These are phyloP conservation scores for Arabidopsis hybrid DNA, from an alignment of 441 rosid species.

Conservation along the genomic window DNA sequence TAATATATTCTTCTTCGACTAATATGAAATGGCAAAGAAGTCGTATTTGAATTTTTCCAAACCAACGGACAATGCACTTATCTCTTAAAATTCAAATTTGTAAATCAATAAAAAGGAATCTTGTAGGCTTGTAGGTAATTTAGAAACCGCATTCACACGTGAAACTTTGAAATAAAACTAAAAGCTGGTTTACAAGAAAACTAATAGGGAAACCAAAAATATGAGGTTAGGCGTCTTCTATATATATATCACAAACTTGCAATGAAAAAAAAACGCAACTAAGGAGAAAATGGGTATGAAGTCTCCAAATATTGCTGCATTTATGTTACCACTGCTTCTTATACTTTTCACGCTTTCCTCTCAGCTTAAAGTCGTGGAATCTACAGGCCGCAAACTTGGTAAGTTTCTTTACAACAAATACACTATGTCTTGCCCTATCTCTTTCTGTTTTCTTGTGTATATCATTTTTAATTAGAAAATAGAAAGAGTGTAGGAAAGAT, in stretches of 20 bases:
- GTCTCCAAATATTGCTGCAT: conserved; percentile 20
- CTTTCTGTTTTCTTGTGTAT: no score
- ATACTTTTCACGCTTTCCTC: conserved; percentile 26
- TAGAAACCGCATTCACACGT: conserved; percentile 23
- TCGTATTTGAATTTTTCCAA: background rate
- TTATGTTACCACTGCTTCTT: conserved; percentile 31
- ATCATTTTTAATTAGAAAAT: background rate
- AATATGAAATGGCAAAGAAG: conserved; percentile 19
- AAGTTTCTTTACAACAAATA: background rate
- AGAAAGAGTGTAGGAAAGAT: background rate
- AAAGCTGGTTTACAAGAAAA: background rate
- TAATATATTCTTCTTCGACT: background rate
- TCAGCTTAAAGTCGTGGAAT: background rate
- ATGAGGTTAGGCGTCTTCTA: conserved; percentile 6
- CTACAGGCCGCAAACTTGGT: background rate
- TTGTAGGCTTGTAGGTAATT: no score
- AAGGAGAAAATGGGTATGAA: conserved; percentile 28
- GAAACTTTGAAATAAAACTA: background rate
- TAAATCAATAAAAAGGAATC: no score
- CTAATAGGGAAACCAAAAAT: background rate
- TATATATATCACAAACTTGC: conserved; percentile 9
- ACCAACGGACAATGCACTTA: no score
- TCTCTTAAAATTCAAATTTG: no score
- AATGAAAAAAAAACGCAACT: background rate
- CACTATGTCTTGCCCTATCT: no score